These are phyloP conservation scores for Dipteronia dyeriana DNA, from an alignment of 345 rosid genomes.

Conservation along the genomic window DNA sequence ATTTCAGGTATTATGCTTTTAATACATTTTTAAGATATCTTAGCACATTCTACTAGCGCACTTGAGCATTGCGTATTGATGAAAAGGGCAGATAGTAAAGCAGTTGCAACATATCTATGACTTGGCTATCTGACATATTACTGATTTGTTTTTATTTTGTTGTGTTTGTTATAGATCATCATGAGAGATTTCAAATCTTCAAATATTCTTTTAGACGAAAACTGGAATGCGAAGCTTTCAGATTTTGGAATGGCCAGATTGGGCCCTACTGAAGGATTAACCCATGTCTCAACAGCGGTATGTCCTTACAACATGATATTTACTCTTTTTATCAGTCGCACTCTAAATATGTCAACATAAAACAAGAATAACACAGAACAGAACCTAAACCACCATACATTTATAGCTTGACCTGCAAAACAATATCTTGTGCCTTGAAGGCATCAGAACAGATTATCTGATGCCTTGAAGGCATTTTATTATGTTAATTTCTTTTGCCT, in stretches of 20 bases:
- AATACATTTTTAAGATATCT: constrained; percentile 2
- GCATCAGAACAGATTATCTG: too few species aligned
- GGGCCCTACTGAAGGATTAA: constrained; percentile 87
- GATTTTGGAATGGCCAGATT: constrained; percentile 95
- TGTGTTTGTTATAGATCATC: constrained; percentile 56
- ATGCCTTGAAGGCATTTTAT: background rate
- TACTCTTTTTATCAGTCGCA: background rate
- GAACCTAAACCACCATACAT: background rate
- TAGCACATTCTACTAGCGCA: background rate
- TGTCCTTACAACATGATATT: constrained; percentile 15
- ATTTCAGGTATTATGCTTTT: constrained; percentile 60
- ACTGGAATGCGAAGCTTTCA: constrained; percentile 95
- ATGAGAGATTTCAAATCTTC: constrained; percentile 91
- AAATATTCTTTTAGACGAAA: constrained; percentile 78
- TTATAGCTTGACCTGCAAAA: background rate
- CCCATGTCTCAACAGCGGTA: constrained; percentile 94
- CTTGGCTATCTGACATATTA: background rate
- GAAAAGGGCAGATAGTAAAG: background rate
- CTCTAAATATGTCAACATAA: background rate
- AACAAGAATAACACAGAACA: background rate
- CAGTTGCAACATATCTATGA: background rate
- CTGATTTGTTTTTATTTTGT: constrained; percentile 5
- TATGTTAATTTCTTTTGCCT: background rate
- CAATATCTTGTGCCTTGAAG: background rate
- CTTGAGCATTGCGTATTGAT: background rate